Conservation (phyloP, 495 filamentous ascomycete genomes). For the Tetracladium setigerum region DNA sequence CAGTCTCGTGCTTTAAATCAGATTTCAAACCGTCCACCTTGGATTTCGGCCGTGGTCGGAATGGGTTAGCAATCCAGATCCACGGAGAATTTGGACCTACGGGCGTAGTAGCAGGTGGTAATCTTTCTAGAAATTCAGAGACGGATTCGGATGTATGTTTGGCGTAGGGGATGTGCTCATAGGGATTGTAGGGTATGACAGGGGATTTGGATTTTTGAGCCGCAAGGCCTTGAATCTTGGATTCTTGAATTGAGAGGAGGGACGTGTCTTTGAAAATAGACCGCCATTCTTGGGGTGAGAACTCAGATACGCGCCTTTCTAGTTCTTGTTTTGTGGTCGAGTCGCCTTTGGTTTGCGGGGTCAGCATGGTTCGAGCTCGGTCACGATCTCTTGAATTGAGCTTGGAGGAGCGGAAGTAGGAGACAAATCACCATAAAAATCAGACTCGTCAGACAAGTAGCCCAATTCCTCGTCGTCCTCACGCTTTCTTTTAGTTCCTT, state of each 20-base stretch:
- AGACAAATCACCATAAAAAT: constrained; percentile 55
- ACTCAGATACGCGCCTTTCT: constrained; percentile 27
- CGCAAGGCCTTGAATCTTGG: background rate
- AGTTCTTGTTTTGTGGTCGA: constrained; percentile 16
- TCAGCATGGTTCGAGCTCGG: background rate
- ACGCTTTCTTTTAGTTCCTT: constrained; percentile 3
- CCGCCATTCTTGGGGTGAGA: constrained; percentile 44
- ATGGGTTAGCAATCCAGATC: constrained; percentile 60
- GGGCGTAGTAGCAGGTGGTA: constrained; percentile 54
- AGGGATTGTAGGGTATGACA: constrained; percentile 36
- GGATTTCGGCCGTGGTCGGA: constrained; percentile 13
- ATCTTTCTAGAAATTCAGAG: constrained; percentile 52
- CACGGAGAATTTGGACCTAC: constrained; percentile 34
- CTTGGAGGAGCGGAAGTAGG: constrained; percentile 18
- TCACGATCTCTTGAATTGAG: no score
- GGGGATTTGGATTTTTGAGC: constrained; percentile 6
- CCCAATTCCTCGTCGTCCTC: background rate
- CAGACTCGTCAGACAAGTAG: constrained; percentile 57
- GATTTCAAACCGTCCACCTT: background rate
- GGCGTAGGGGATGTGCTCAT: constrained; percentile 29
- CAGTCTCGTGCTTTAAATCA: background rate
- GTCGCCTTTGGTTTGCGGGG: constrained; percentile 9
- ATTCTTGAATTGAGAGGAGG: constrained; percentile 10
- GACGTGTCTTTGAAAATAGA: constrained; percentile 20
- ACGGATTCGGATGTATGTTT: constrained; percentile 53